phyloP scores from a whole-genome alignment of 1,139 yeast genomes.

The Scheffersomyces stambukii region DNA sequence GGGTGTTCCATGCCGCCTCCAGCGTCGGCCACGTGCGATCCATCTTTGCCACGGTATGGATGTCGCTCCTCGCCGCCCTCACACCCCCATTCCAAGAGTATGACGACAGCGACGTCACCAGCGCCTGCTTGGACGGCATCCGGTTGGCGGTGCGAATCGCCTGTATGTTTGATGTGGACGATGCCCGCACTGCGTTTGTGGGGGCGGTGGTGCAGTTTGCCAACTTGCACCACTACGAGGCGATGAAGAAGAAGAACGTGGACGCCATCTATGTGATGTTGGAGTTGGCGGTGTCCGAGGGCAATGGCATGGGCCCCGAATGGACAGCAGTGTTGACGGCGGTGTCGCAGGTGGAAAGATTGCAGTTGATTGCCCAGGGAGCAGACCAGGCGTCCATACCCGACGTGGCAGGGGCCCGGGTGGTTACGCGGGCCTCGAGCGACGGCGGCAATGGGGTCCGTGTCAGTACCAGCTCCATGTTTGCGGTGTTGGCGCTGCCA shows the following conservation, averaged over 20 bases:
- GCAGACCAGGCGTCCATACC: conserved; percentile 83
- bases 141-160: conserved; percentile 78
- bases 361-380: conserved; percentile 86
- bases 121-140: conserved; percentile 77
- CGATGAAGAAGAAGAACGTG: conserved; percentile 74
- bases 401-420: conserved; percentile 73
- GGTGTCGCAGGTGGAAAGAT: conserved; percentile 85
- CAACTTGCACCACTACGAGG: conserved; percentile 73
- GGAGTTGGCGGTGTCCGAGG: conserved; percentile 76
- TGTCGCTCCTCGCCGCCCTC: conserved; percentile 91
- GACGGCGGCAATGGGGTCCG: conserved; percentile 45
- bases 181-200: conserved; percentile 84
- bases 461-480: conserved; percentile 45
- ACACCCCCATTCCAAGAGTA: conserved; percentile 91
- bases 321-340: conserved; percentile 85
- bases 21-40: conserved; percentile 90
- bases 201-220: conserved; percentile 88
- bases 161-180: conserved; percentile 76
- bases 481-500: conserved; percentile 30
- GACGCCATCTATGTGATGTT: conserved; percentile 73
- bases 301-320: conserved; percentile 59
- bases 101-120: conserved; percentile 73
- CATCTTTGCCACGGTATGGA: conserved; percentile 93
- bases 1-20: conserved; percentile 50
- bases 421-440: conserved; percentile 54